phyloP scores from a whole-genome alignment of 495 filamentous ascomycete species.

The Articulospora tetracladia region DNA sequence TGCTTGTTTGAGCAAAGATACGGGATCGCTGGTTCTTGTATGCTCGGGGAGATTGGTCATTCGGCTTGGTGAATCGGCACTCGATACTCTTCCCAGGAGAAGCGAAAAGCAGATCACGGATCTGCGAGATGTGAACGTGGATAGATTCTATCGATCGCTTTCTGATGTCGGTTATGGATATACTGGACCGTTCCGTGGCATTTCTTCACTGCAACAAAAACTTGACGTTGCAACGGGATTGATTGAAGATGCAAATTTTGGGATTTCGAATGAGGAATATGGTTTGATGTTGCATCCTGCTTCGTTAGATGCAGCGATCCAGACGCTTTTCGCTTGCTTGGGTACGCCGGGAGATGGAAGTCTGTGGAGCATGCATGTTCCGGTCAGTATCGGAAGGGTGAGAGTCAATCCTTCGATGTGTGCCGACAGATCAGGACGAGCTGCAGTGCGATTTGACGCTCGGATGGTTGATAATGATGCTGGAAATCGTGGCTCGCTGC shows the following conservation, averaged over 20 bases:
- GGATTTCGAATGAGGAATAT: background rate
- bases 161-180: slow-evolving; percentile 32
- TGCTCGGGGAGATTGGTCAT: background rate
- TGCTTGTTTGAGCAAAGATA: background rate
- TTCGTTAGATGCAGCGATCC: slow-evolving; percentile 37
- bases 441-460: background rate
- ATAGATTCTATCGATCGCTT: slow-evolving; percentile 31
- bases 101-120: background rate
- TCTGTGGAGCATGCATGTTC: slow-evolving; percentile 29
- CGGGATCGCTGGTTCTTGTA: background rate
- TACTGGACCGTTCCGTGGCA: slow-evolving; percentile 16
- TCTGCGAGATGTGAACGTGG: slow-evolving; percentile 23
- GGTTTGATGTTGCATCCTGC: slow-evolving; percentile 32
- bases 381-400: slow-evolving; percentile 27
- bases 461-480: background rate
- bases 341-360: slow-evolving; percentile 31
- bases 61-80: background rate
- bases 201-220: slow-evolving; percentile 7
- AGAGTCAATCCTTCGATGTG: slow-evolving; percentile 25
- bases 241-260: slow-evolving; percentile 3
- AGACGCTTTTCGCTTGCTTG: slow-evolving; percentile 38
- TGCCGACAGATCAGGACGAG: background rate
- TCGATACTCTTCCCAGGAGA: background rate
- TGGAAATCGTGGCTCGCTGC: background rate
- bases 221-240: slow-evolving; percentile 3